phyloP scores from a whole-genome alignment of 2,329 filamentous ascomycete species.

The Keithomyces neogunnii region DNA sequence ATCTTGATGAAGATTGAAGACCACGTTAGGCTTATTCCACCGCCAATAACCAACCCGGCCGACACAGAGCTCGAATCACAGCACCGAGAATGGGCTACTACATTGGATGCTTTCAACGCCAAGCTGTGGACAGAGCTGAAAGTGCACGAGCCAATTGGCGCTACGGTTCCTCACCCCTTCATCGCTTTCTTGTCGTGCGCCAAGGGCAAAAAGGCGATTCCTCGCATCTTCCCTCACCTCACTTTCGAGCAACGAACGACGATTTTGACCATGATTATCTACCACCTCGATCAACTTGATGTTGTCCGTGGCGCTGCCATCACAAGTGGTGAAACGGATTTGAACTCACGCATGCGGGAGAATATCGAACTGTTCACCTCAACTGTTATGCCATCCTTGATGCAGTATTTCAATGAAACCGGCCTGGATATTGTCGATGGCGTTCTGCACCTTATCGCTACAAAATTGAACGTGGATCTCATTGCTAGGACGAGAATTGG shows the following conservation, averaged over 20 bases:
- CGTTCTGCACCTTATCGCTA: conserved; percentile 75
- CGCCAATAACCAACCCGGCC: conserved; percentile 42
- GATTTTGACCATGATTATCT: conserved; percentile 89
- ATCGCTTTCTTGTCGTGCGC: conserved; percentile 90
- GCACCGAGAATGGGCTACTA: conserved; percentile 63
- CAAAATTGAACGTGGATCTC: conserved; percentile 75
- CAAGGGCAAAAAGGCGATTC: conserved; percentile 95
- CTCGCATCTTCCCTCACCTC: conserved; percentile 88
- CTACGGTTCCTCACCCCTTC: conserved; percentile 77
- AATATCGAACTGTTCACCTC: conserved; percentile 87
- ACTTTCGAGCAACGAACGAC: conserved; percentile 89
- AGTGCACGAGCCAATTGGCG: conserved; percentile 83
- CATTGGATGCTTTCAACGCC: conserved; percentile 60
- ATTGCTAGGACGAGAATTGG: conserved; percentile 83
- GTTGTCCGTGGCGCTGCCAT: conserved; percentile 78
- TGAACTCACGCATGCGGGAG: conserved; percentile 74
- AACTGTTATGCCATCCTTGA: conserved; percentile 81
- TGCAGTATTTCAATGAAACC: conserved; percentile 85
- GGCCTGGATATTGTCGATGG: conserved; percentile 86
- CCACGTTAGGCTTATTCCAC: conserved; percentile 72
- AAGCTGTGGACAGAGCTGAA: conserved; percentile 82
- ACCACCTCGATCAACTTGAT: conserved; percentile 86
- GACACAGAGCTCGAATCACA: conserved; percentile 62
- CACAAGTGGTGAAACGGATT: conserved; percentile 58
- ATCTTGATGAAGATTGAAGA: conserved; percentile 92